Base-by-base conservation (phyloP, 2,329 filamentous ascomycete species). In the Ceratocystis eucalypticola region DNA sequence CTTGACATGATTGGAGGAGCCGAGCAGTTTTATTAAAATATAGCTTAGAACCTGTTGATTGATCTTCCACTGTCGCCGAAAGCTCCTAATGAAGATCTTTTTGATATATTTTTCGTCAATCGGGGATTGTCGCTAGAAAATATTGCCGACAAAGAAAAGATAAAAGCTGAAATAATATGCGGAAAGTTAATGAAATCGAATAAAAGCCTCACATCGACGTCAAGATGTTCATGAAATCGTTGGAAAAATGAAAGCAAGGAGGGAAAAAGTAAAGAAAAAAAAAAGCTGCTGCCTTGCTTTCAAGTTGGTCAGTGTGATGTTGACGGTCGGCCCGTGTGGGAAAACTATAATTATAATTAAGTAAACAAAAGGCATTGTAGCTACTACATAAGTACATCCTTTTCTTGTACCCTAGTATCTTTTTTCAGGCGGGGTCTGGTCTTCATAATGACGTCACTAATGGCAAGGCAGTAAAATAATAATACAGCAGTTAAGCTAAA, bases 1-100 rank as follows among this genome's bases (percentile, higher is more conserved):
- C 88, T 85, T 66, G 92, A 86, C 92, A 96, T 96, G 8, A 12
- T 41, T 15, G 10, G 37, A 41, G 37, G 10, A 41, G 72, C 94
- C 93, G 67, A 91, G 85, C 81, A 97, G 94, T 80, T 96, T 96
- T 71, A 89, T 88, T 74, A 94, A 83, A 69, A 99, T 79, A 74
- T 96, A 93, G 72, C 88, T 85, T 66, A 91, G 86, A 92, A 96
- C 96, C 28, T 28, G 53, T 5, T 5, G 53, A 30, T 30, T 30
- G 10, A 12, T 57, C 3, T 57, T 57, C 25, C 1, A 25, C 28
- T 12, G 28, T 55, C 10, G 50, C 22, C 22, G 22, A 17, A 33
- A 33, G 20, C 28, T 25, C 28, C 28, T 30, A 6, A 33, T 30
- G 22, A 3, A 10, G 22, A 17, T 57, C 37, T 57, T 57, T 8